phyloP scores from a whole-genome alignment of 306 rosid species.

The Casuarina cunninghamiana region DNA sequence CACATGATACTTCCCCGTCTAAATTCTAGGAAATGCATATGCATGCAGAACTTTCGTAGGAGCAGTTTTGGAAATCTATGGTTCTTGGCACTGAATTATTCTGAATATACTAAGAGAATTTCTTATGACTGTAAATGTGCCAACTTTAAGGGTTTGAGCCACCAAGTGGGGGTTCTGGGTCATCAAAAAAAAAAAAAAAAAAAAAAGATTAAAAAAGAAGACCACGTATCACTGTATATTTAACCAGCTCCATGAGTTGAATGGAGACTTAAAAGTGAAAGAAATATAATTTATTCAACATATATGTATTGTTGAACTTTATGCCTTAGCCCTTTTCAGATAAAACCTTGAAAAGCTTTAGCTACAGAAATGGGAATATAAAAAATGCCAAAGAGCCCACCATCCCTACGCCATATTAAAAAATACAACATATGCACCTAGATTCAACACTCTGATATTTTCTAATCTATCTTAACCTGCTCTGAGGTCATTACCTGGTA shows the following conservation, averaged over 20 bases:
- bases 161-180: too few relatives aligned
- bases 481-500: too few relatives aligned
- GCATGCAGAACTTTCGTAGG: neutral
- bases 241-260: conserved; percentile 19
- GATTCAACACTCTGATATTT: neutral
- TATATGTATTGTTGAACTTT: neutral
- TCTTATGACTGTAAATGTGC: neutral
- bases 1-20: too few relatives aligned
- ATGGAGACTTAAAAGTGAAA: conserved; percentile 23
- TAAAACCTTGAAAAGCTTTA: conserved; percentile 6
- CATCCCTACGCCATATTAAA: neutral
- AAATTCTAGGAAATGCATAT: neutral
- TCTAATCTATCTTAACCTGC: too few relatives aligned
- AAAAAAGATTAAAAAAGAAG: conserved; percentile 15
- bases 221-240: neutral
- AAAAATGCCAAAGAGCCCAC: neutral
- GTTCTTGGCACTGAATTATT: neutral
- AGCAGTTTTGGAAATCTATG: neutral
- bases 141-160: neutral
- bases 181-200: too few relatives aligned
- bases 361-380: neutral
- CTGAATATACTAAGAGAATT: neutral
- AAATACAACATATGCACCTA: neutral
- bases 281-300: neutral
- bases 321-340: conserved; percentile 12